Evolutionary conservation across 352 stramenopile genomes (phyloP).

Genomic region (Thalassiosira gravida): DNA sequence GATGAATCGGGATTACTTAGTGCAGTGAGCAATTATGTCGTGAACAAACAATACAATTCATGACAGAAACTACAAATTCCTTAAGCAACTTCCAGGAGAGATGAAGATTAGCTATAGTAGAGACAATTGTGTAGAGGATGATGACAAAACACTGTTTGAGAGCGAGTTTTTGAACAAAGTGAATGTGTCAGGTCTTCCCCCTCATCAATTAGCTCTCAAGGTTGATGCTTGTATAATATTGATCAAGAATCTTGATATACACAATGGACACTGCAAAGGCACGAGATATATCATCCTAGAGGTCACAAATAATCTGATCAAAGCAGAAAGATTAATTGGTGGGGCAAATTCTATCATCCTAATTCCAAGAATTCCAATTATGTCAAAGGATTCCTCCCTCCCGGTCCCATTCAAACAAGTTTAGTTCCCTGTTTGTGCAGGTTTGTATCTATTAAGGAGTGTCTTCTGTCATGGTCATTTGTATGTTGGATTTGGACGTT

Average conservation of each 20-base stretch:
- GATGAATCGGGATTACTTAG: constrained; percentile 7
- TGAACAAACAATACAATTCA: constrained; percentile 29
- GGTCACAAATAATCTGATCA: constrained; percentile 2
- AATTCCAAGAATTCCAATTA: constrained; percentile 32
- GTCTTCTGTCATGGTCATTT: constrained; percentile 30
- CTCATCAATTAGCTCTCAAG: constrained; percentile 22
- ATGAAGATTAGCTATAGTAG: constrained; percentile 9
- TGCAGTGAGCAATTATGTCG: constrained; percentile 14
- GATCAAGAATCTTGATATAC: constrained; percentile 29
- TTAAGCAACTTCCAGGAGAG: constrained; percentile 7
- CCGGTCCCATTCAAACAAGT: constrained; percentile 16
- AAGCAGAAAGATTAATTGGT: constrained; percentile 2
- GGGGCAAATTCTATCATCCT: not conserved
- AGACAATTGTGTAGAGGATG: constrained; percentile 22
- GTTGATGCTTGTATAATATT: constrained; percentile 7
- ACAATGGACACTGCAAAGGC: constrained; percentile 20
- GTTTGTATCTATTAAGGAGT: constrained; percentile 17
- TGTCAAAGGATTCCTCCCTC: constrained; percentile 2
- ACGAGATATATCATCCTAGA: constrained; percentile 10
- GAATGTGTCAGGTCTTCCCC: constrained; percentile 16
- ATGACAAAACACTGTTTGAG: constrained; percentile 20
- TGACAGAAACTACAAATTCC: constrained; percentile 26
- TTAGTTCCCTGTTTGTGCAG: constrained; percentile 25
- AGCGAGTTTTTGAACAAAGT: constrained; percentile 21
- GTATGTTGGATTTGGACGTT: constrained; percentile 9